Conservation (phyloP, 352 stramenopile genomes). For the Peronospora belbahrii region DNA sequence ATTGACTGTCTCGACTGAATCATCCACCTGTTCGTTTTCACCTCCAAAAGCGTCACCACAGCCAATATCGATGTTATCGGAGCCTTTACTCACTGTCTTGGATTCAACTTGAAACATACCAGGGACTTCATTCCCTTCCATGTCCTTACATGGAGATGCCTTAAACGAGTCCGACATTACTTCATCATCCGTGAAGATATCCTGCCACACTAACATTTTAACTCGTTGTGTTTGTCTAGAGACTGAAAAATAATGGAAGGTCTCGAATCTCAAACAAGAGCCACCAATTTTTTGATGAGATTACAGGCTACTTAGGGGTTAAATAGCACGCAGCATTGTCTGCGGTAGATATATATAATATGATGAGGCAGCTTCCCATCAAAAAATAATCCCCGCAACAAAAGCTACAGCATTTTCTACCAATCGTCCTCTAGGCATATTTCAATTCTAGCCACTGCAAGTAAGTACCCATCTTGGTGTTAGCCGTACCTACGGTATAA, state of each 20-base stretch:
- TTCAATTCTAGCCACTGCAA: no score
- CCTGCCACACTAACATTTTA: conserved; percentile 61
- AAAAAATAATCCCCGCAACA: no score
- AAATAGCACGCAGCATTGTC: no score
- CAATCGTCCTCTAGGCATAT: no score
- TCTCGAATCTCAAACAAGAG: conserved; percentile 12
- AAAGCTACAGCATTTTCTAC: no score
- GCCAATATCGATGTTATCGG: conserved; percentile 50
- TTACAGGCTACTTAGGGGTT: no score
- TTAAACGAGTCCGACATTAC: conserved; percentile 62
- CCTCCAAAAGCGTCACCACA: conserved; percentile 54
- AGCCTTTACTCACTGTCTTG: conserved; percentile 44
- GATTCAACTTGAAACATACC: conserved; percentile 55
- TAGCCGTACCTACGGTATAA: no score
- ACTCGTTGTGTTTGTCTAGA: conserved; percentile 15
- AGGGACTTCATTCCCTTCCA: conserved; percentile 41
- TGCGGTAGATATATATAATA: no score
- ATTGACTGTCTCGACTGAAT: conserved; percentile 59
- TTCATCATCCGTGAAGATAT: conserved; percentile 63
- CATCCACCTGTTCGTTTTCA: conserved; percentile 33
- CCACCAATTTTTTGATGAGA: conserved; percentile 23
- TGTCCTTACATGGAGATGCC: conserved; percentile 37
- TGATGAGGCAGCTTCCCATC: no score
- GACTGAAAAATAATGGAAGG: conserved; percentile 23
- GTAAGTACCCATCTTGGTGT: no score